Percentiles rank a stretch among this genome's conserved stretches.
Conservation (phyloP, 352 stramenopile species). For the Plasmopara halstedii region DNA sequence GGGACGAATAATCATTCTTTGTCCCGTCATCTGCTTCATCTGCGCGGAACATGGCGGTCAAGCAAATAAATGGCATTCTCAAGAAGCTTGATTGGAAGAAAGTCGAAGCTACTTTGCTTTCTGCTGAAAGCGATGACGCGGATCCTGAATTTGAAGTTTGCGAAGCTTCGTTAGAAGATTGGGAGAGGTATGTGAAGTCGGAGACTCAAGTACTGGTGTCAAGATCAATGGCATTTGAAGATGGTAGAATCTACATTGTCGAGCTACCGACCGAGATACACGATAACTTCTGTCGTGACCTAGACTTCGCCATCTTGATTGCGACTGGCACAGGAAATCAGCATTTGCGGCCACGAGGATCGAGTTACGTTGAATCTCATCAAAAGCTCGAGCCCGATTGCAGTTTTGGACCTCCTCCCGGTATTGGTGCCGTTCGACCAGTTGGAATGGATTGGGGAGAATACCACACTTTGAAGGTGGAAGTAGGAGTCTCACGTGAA, state of each 20-base stretch:
- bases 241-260: not conserved
- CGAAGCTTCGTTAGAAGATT: not conserved
- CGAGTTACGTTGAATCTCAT: not conserved
- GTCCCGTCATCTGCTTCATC: not conserved
- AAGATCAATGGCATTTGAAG: not conserved
- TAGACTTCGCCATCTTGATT: not conserved
- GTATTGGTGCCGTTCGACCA: not conserved
- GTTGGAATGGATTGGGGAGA: not conserved
- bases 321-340: not conserved
- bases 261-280: not conserved
- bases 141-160: not conserved
- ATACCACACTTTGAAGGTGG: conserved; percentile 1
- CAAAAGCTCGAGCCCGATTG: not conserved
- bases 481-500: not conserved
- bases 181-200: not conserved
- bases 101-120: not conserved
- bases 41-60: not conserved
- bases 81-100: not conserved
- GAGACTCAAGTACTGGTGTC: not conserved
- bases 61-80: not conserved
- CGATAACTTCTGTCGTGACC: not conserved
- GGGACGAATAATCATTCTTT: not conserved
- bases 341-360: not conserved
- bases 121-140: not conserved
- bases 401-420: not conserved